Conservation (phyloP, 805 yeast genomes). For the Starmerella riodocensis region DNA sequence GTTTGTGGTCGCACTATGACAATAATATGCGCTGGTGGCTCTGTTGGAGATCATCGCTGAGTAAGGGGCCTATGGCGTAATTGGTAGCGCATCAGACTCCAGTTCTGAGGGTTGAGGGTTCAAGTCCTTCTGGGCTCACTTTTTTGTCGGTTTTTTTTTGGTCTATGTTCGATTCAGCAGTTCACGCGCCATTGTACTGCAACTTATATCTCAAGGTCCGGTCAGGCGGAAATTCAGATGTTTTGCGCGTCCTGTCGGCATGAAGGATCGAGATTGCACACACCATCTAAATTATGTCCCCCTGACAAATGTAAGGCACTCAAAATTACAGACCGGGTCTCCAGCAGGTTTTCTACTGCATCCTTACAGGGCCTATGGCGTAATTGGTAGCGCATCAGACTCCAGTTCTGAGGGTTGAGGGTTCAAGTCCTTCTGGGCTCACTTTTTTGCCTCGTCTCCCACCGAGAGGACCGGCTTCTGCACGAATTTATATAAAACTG, state of each 20-base stretch:
- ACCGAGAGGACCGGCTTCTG: no score
- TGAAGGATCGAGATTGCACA: no score
- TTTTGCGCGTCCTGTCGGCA: no score
- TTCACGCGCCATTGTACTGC: neutral
- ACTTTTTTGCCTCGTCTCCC: conserved; percentile 4
- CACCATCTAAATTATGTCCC: no score
- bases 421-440: conserved; percentile 20
- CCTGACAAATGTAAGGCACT: no score
- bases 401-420: conserved; percentile 20
- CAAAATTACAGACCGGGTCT: no score
- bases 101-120: conserved; percentile 20
- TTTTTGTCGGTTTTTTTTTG: conserved; percentile 1
- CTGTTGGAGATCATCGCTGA: no score
- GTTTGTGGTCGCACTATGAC: no score
- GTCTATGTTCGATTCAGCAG: neutral
- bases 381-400: conserved; percentile 19
- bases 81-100: conserved; percentile 20
- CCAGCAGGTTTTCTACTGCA: no score
- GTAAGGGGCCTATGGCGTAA: conserved; percentile 18
- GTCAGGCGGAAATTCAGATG: neutral
- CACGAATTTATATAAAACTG: no score
- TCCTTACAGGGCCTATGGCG: conserved; percentile 18
- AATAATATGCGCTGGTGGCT: no score
- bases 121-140: conserved; percentile 18
- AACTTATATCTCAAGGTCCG: no score